Base-by-base conservation (phyloP, 345 rosid genomes). In the Salix dunnii region DNA sequence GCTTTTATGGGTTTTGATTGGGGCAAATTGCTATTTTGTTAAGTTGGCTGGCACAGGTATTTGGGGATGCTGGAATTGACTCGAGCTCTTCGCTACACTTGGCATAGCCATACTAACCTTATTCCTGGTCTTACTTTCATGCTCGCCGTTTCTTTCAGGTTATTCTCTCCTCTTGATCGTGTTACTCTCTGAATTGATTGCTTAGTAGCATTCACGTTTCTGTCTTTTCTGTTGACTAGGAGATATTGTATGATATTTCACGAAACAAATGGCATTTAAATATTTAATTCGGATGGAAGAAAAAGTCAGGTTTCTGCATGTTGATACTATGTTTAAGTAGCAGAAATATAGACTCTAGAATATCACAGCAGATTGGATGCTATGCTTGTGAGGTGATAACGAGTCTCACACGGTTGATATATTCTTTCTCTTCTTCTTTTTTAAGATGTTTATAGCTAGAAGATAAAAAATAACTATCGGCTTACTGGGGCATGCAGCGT, bases 31-130 rank as follows among this genome's bases (percentile, higher is more conserved):
- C 18, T 49, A 31, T 48, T 71, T 74, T 13, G 14, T 49, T 81
- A 73, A 84, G 87, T 36, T 58, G 35, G 64, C 51, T 49, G 46
- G 60, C 77, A 17, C 84, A 88, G 83, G 55, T 87, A 76, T 88
- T 74, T 72, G 82, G 85, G 17, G 87, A 81, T 79, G 80, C 85
- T 68, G 95, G 91, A 36, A 73, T 91, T 72, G 69, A 84, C 68
- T 87, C 80, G 16, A 91, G 88, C 62, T 87, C 92, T 64, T 36
- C 9, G 90, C 92, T 13, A 85, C 89, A 36, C 83, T 88, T 65
- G 88, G 81, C 72, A 81, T 92, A 33, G 89, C 92, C 9, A 81
- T 91, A 86, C 86, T 87, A 90, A 90, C 67, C 87, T 90, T 12
- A 70, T 91, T 75, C 92, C 89, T 68, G 92, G 89, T 48, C 82